A percentile compares a stretch with the other conserved stretches of the same genome.
Evolutionary conservation across 768 basidiomycete genomes (phyloP).

Genomic region (Cubamyces lactineus): DNA sequence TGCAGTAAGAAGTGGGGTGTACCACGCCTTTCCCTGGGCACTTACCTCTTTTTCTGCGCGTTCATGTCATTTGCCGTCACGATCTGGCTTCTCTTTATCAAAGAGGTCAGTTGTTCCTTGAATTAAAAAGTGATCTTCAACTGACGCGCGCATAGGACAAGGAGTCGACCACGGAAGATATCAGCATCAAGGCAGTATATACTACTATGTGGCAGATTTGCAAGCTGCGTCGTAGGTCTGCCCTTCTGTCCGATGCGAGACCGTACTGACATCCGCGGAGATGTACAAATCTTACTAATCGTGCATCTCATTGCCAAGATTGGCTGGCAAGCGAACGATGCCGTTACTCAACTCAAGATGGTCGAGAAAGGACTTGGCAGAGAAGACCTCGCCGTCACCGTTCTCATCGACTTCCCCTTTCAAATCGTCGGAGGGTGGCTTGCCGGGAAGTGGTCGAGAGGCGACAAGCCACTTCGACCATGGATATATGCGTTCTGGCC

Average conservation of each 20-base stretch:
- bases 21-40: conserved; percentile 68
- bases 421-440: conserved; percentile 95
- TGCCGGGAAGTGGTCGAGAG: conserved; percentile 88
- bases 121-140: not conserved
- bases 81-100: conserved; percentile 87
- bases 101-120: conserved; percentile 62
- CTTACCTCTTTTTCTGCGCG: conserved; percentile 88
- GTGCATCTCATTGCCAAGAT: conserved; percentile 92
- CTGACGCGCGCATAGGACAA: conserved; percentile 57
- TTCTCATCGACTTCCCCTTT: conserved; percentile 96
- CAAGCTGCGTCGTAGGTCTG: conserved; percentile 77
- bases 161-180: conserved; percentile 74
- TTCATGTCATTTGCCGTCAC: conserved; percentile 84
- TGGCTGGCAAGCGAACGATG: conserved; percentile 93
- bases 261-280: conserved; percentile 45
- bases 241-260: not conserved
- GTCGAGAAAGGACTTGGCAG: conserved; percentile 96
- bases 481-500: conserved; percentile 95
- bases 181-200: conserved; percentile 91
- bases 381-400: conserved; percentile 94
- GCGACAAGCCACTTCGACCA: conserved; percentile 75
- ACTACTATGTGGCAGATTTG: conserved; percentile 94
- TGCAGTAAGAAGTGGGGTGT: conserved; percentile 75
- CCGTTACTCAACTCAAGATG: conserved; percentile 88
- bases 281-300: conserved; percentile 85